phyloP scores from a whole-genome alignment of 148 eudicot species.

The Rhododendron simsii region DNA sequence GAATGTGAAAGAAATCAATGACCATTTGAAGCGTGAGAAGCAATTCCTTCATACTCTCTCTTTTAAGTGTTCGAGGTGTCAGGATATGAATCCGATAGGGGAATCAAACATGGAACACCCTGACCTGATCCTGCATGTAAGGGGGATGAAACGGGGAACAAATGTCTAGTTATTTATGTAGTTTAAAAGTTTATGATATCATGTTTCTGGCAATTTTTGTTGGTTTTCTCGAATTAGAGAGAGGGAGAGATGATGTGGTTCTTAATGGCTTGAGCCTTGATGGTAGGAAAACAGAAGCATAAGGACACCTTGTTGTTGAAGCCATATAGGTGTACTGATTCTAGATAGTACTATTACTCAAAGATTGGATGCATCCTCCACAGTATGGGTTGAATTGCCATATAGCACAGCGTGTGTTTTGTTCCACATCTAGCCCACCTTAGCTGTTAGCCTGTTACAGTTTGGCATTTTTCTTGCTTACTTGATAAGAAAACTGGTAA shows the following conservation, averaged over 20 bases:
- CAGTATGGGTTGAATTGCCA: not conserved
- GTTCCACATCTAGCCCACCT: not conserved
- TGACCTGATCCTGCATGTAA: not conserved
- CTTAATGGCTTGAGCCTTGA: not conserved
- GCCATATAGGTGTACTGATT: not conserved
- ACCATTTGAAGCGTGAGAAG: not conserved
- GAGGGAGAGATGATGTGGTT: not conserved
- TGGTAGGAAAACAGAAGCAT: not conserved
- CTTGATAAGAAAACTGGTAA: not conserved
- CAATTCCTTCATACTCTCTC: not conserved
- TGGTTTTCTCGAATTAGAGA: not conserved
- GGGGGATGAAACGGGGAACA: not conserved
- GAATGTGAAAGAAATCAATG: not conserved
- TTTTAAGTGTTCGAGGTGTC: not conserved
- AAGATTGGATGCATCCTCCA: not conserved
- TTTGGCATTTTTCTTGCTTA: not conserved
- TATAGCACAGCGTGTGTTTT: not conserved
- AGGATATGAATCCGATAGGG: not conserved
- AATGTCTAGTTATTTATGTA: not conserved
- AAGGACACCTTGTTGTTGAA: not conserved
- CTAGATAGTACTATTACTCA: not conserved
- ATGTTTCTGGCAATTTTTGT: not conserved
- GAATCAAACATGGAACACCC: not conserved
- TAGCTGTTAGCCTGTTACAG: not conserved
- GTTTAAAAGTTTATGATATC: not conserved